Percentiles rank a stretch among this genome's conserved stretches.
Conservation (phyloP, 257 asterid species). For the Solanum dulcamara region DNA sequence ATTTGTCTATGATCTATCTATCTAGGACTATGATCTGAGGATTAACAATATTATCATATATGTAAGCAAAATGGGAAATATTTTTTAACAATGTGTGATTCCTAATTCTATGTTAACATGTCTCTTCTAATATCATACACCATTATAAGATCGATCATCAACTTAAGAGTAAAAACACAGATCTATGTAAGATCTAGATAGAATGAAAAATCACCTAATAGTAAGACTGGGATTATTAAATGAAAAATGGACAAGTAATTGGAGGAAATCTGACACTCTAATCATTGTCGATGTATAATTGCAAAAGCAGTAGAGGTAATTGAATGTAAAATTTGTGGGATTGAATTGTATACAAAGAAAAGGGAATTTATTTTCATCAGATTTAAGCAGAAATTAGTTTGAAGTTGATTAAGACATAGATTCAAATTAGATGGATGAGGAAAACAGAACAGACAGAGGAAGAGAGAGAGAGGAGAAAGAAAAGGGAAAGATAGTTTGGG, state of each 20-base stretch:
- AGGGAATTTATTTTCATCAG: background rate
- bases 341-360: background rate
- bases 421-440: background rate
- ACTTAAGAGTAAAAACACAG: background rate
- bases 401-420: background rate
- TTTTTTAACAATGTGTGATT: background rate
- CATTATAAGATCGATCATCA: background rate
- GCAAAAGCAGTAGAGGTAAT: background rate
- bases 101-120: background rate
- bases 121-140: background rate
- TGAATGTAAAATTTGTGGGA: background rate
- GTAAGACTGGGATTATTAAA: background rate
- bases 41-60: background rate
- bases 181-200: background rate
- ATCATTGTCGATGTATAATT: background rate
- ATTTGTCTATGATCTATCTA: background rate
- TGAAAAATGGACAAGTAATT: background rate
- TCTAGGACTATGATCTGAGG: background rate
- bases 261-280: background rate
- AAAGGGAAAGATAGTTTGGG: background rate
- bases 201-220: background rate
- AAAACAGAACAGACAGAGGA: background rate
- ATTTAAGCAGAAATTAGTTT: background rate
- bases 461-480: background rate
- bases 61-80: background rate